phyloP scores from a whole-genome alignment of 129 eudicot genomes.

The Flaveria robusta region DNA sequence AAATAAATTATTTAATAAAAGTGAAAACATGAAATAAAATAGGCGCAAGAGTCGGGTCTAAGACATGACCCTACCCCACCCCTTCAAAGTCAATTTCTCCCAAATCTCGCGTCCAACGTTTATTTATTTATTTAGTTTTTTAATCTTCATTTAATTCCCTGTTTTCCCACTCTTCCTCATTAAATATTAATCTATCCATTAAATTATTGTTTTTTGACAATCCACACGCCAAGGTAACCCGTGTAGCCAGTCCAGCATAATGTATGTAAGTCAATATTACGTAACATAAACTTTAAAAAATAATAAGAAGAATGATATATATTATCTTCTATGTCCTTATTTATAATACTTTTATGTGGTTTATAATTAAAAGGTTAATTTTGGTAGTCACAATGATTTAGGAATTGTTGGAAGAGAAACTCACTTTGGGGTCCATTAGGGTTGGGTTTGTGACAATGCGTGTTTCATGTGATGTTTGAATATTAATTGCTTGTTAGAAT shows the following conservation, averaged over 20 bases:
- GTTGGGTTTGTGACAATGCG: too few species aligned
- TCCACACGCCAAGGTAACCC: conserved; percentile 28
- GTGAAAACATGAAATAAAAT: conserved; percentile 13
- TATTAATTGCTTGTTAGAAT: too few species aligned
- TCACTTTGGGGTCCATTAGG: too few species aligned
- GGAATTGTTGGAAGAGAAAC: too few species aligned
- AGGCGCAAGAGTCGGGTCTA: conserved; percentile 54
- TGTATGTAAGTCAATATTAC: conserved; percentile 6
- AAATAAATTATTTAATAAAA: too few species aligned
- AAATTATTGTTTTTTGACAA: background rate
- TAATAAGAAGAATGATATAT: too few species aligned
- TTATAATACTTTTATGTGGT: too few species aligned
- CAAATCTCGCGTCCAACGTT: conserved; percentile 36
- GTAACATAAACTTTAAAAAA: too few species aligned
- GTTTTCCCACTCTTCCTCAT: conserved; percentile 36
- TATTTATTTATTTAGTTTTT: conserved; percentile 3
- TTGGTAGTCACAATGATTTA: too few species aligned
- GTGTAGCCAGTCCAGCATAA: conserved; percentile 18
- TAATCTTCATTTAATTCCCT: conserved; percentile 37
- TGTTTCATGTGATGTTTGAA: too few species aligned
- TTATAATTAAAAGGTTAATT: too few species aligned
- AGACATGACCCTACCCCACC: conserved; percentile 34
- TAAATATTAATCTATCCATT: background rate
- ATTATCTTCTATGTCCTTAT: too few species aligned
- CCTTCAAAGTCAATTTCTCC: conserved; percentile 35